Percentiles rank a stretch among this genome's conserved stretches.
phyloP scores from a whole-genome alignment of 192 early-diverging fungal genomes.

The Coemansia sp. region DNA sequence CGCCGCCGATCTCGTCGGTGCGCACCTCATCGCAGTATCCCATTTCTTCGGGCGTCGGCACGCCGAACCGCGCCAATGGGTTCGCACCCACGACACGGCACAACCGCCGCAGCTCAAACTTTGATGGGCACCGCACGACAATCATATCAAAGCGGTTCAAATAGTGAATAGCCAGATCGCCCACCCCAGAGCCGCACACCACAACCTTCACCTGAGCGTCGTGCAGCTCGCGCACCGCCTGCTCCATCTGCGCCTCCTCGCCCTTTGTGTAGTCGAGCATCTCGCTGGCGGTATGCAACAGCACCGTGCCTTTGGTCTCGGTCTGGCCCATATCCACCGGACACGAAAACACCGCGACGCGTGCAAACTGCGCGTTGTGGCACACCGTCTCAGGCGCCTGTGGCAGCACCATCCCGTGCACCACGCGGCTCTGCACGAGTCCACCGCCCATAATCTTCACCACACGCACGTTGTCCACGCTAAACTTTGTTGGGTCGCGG shows the following conservation, averaged over 20 bases:
- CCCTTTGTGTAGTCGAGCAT: slow-evolving; percentile 96
- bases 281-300: slow-evolving; percentile 93
- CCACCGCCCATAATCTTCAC: slow-evolving; percentile 95
- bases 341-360: slow-evolving; percentile 93
- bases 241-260: slow-evolving; percentile 91
- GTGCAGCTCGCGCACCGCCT: slow-evolving; percentile 80
- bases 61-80: slow-evolving; percentile 87
- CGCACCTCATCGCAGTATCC: slow-evolving; percentile 97
- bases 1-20: slow-evolving; percentile 94
- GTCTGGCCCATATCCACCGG: slow-evolving; percentile 90
- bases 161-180: slow-evolving; percentile 94
- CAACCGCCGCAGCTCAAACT: slow-evolving; percentile 94
- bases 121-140: slow-evolving; percentile 87
- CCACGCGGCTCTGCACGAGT: slow-evolving; percentile 84
- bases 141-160: slow-evolving; percentile 88
- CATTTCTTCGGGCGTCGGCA: slow-evolving; percentile 94
- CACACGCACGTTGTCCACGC: slow-evolving; percentile 92
- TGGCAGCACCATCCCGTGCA: slow-evolving; percentile 97
- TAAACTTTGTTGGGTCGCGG: slow-evolving; percentile 81
- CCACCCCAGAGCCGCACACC: slow-evolving; percentile 83
- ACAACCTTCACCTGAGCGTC: slow-evolving; percentile 90
- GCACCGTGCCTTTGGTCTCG: slow-evolving; percentile 98
- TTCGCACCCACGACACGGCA: slow-evolving; percentile 92
- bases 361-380: slow-evolving; percentile 74
- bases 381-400: slow-evolving; percentile 80